phyloP scores from a whole-genome alignment of 2,329 filamentous ascomycete genomes.

The Hymenoscyphus fructigenus region DNA sequence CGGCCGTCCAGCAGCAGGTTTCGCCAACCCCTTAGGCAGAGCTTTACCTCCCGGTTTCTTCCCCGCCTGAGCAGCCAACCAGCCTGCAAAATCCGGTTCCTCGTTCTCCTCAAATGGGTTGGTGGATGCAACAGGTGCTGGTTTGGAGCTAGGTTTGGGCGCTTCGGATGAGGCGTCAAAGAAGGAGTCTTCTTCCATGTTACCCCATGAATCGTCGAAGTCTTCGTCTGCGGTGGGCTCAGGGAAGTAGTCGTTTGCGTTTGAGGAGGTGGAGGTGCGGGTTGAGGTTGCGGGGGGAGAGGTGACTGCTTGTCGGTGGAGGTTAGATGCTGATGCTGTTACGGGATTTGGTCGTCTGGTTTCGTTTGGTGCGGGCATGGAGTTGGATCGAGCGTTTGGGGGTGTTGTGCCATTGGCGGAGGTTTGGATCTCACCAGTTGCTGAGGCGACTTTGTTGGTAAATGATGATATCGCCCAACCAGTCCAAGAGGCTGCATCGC shows the following conservation, averaged over 20 bases:
- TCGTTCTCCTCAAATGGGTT: conserved; percentile 75
- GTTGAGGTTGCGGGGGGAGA: conserved; percentile 48
- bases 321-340: conserved; percentile 54
- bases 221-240: conserved; percentile 63
- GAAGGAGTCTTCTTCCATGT: conserved; percentile 55
- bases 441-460: conserved; percentile 85
- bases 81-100: conserved; percentile 94
- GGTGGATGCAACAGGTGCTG: conserved; percentile 36
- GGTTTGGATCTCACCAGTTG: conserved; percentile 79
- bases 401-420: conserved; percentile 44
- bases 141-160: conserved; percentile 24
- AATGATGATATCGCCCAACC: conserved; percentile 99
- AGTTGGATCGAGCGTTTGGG: conserved; percentile 41
- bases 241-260: conserved; percentile 51
- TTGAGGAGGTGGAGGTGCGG: conserved; percentile 48
- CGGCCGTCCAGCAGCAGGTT: conserved; percentile 45
- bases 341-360: conserved; percentile 36
- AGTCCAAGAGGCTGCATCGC: conserved; percentile 72
- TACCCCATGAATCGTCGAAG: conserved; percentile 64
- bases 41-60: conserved; percentile 63
- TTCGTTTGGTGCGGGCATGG: conserved; percentile 42
- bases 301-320: conserved; percentile 60
- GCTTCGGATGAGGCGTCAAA: conserved; percentile 35
- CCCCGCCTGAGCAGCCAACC: conserved; percentile 82
- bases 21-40: conserved; percentile 80